phyloP scores from a whole-genome alignment of 805 yeast species.

The Lachancea sp. region DNA sequence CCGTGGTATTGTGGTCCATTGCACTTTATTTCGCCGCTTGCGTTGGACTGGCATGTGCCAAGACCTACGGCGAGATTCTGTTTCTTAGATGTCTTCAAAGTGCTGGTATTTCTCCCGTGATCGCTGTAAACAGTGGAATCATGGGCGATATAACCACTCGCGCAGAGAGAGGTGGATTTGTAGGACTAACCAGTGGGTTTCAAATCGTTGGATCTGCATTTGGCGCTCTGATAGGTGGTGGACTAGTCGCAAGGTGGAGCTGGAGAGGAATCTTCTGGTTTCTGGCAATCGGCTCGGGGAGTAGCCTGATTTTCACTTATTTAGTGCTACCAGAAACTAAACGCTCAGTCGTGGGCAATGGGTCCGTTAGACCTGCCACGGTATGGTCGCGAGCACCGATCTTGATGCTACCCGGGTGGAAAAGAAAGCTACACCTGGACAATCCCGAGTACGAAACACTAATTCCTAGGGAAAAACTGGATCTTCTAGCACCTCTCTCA shows the following conservation, averaged over 20 bases:
- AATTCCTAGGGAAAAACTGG: slow-evolving; percentile 21
- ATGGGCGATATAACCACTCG: slow-evolving; percentile 68
- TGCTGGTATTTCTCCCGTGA: slow-evolving; percentile 66
- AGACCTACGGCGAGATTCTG: slow-evolving; percentile 54
- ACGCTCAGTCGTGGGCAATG: slow-evolving; percentile 68
- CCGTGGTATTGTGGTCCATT: slow-evolving; percentile 51
- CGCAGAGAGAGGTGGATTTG: slow-evolving; percentile 61
- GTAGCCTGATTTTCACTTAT: slow-evolving; percentile 32
- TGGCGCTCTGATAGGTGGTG: slow-evolving; percentile 64
- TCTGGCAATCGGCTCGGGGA: slow-evolving; percentile 56
- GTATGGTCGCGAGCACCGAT: slow-evolving; percentile 42
- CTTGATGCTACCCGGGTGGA: slow-evolving; percentile 24
- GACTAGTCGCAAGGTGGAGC: slow-evolving; percentile 38
- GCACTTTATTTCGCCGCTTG: slow-evolving; percentile 53
- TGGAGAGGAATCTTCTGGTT: slow-evolving; percentile 85
- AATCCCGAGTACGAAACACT: slow-evolving; percentile 31
- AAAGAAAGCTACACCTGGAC: slow-evolving; percentile 24
- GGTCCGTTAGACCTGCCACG: slow-evolving; percentile 48
- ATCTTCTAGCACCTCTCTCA: slow-evolving; percentile 37
- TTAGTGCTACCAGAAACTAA: slow-evolving; percentile 67
- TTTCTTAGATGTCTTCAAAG: slow-evolving; percentile 73
- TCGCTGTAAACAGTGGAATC: slow-evolving; percentile 63
- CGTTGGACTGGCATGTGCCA: slow-evolving; percentile 56
- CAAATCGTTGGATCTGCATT: slow-evolving; percentile 68
- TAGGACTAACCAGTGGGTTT: slow-evolving; percentile 60